Percentiles rank a stretch among this genome's conserved stretches.
These are phyloP conservation scores for Pseudogymnoascus destructans DNA, from an alignment of 2,329 filamentous ascomycete genomes.

Conservation along the genomic window DNA sequence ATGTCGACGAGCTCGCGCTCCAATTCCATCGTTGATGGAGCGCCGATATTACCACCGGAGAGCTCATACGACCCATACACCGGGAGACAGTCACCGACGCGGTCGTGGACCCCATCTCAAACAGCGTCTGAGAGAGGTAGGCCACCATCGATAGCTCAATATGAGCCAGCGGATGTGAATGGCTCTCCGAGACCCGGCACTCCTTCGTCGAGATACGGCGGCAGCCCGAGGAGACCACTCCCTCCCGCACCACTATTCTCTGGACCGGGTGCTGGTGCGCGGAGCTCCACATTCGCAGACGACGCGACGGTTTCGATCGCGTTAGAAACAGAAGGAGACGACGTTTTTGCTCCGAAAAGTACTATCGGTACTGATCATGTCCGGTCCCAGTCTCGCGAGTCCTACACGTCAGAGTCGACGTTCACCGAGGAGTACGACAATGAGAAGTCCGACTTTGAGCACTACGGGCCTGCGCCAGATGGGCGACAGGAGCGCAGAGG, in stretches of 20 bases:
- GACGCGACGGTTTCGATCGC: conserved; percentile 63
- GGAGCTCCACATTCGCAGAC: conserved; percentile 42
- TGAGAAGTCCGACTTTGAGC: conserved; percentile 49
- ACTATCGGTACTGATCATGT: conserved; percentile 16
- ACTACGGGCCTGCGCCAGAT: conserved; percentile 78
- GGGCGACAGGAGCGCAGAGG: conserved; percentile 80
- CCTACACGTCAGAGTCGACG: conserved; percentile 27
- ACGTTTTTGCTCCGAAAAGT: conserved; percentile 55
- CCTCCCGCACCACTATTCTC: conserved; percentile 82
- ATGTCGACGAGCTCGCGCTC: conserved; percentile 34
- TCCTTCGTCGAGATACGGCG: conserved; percentile 76
- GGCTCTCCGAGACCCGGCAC: conserved; percentile 84
- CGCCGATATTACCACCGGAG: conserved; percentile 50
- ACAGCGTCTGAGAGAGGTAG: conserved; percentile 45
- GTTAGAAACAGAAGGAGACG: conserved; percentile 42
- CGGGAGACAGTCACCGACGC: conserved; percentile 38
- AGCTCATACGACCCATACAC: conserved; percentile 48
- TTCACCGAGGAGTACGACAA: conserved; percentile 23
- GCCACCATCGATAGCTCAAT: conserved; percentile 55
- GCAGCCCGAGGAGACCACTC: conserved; percentile 73
- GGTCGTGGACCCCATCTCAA: conserved; percentile 44
- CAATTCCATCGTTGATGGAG: conserved; percentile 42
- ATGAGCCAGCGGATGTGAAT: conserved; percentile 80
- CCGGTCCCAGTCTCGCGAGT: conserved; percentile 24
- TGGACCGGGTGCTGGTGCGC: conserved; percentile 36